phyloP scores from a whole-genome alignment of 192 early-diverging fungal species.

The Chytriomyces hyalinus region DNA sequence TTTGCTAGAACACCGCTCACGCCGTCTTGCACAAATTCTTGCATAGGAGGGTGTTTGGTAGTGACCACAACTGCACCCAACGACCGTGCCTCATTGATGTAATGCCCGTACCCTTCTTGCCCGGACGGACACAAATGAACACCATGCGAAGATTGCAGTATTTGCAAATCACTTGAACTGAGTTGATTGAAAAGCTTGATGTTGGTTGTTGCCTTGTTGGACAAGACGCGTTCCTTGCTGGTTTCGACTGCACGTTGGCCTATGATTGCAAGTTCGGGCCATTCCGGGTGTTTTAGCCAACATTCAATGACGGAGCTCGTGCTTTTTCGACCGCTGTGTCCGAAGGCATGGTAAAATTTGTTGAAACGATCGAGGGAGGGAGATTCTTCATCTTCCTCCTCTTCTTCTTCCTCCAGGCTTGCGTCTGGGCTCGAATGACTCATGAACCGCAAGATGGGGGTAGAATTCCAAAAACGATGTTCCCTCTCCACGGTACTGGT shows the following conservation, averaged over 20 bases:
- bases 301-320: not conserved
- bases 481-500: not conserved
- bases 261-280: slow-evolving; percentile 19
- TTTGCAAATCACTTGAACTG: not conserved
- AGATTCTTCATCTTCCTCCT: not conserved
- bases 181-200: not conserved
- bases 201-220: not conserved
- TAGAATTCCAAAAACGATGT: not conserved
- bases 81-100: slow-evolving; percentile 25
- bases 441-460: slow-evolving; percentile 16
- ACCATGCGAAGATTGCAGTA: not conserved
- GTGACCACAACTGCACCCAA: slow-evolving; percentile 21
- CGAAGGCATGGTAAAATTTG: slow-evolving; percentile 13
- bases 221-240: not conserved
- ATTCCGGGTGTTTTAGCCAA: slow-evolving; percentile 23
- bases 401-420: not conserved
- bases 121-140: not conserved
- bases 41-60: slow-evolving; percentile 19
- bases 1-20: slow-evolving; percentile 2
- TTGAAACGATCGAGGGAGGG: not conserved
- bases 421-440: slow-evolving; percentile 26
- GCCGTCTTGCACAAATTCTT: slow-evolving; percentile 27
- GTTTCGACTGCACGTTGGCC: not conserved
- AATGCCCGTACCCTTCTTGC: slow-evolving; percentile 30
- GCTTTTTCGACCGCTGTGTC: slow-evolving; percentile 2